Percentiles rank a stretch among this genome's conserved stretches.
Conservation (phyloP, 228 moss, liverwort and hornwort genomes). For the Sphagnum magellanicum region DNA sequence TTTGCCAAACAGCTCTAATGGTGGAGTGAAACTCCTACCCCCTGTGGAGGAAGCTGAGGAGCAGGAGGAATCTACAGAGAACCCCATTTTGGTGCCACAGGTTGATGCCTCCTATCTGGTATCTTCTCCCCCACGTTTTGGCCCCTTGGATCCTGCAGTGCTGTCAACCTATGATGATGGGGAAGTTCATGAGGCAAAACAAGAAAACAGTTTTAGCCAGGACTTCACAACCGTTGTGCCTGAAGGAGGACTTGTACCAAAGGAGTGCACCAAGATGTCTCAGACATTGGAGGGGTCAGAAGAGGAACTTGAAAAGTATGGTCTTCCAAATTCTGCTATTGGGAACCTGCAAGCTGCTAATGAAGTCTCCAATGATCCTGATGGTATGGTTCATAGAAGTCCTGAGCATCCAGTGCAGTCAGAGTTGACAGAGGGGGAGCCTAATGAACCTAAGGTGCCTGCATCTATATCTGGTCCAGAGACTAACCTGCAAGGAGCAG, state of each 20-base stretch:
- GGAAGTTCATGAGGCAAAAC: background rate
- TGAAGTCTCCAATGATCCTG: background rate
- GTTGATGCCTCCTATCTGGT: background rate
- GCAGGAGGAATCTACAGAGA: background rate
- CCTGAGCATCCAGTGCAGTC: no score
- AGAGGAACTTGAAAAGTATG: no score
- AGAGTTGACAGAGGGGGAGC: no score
- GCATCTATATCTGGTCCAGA: background rate
- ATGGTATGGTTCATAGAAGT: background rate
- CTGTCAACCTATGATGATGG: background rate
- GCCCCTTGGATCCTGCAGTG: background rate
- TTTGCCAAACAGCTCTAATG: background rate
- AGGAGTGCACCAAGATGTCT: no score
- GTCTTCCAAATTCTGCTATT: background rate
- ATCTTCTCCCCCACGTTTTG: background rate
- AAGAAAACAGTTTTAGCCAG: background rate
- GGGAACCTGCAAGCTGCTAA: background rate
- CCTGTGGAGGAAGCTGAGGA: constrained; percentile 20
- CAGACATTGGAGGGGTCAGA: no score
- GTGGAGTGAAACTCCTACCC: constrained; percentile 11
- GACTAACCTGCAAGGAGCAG: background rate
- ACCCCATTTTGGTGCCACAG: background rate
- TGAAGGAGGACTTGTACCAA: no score
- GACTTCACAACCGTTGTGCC: no score
- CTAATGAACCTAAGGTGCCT: no score